Base-by-base conservation (phyloP, 2,329 filamentous ascomycete genomes). In the Aquanectria penicillioides region DNA sequence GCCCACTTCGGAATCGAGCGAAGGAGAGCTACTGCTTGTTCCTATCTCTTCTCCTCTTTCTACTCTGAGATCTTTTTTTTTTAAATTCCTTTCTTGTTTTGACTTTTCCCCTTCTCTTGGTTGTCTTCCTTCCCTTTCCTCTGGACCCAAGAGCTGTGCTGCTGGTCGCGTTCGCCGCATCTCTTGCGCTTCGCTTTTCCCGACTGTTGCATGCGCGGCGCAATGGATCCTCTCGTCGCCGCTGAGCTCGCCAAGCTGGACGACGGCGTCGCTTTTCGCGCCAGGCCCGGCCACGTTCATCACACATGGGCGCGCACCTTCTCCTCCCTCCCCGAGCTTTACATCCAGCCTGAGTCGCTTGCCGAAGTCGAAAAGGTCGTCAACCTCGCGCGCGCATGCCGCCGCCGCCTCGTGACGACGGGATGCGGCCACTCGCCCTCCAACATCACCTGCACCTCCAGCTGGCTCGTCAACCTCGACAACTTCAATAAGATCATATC, bases 261-360 rank as follows among this genome's bases (percentile, higher is more conserved):
- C 53, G 75, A 79, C 54, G 72, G 71, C 40, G 69, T 95, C 33
- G 87, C 93, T 37, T 97, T 98, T 79, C 91, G 89, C 74, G 91
- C 92, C 6, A 83, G 83, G 57, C 80, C 85, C 59, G 81, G 86
- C 50, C 89, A 98, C 75, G 78, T 89, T 44, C 95, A 98, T 80
- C 89, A 89, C 70, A 99, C 95, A 17, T 99, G 95, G 95, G 95
- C 95, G 33, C 89, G 89, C 72, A 98, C 95, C 46, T 97, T 96
- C 79, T 89, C 91, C 70, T 95, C 90, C 47, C 86, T 89, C 15
- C 95, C 95, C 3, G 93, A 97, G 80, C 88, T 98, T 57, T 97
- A 94, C 78, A 87, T 98, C 68, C 91, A 91, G 70, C 95, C 95
- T 3, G 85, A 91, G 69, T 89, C 89, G 2, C 81, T 95, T 48